phyloP scores from a whole-genome alignment of 371 early-diverging fungal genomes.

The Sporodiniella umbellata region DNA sequence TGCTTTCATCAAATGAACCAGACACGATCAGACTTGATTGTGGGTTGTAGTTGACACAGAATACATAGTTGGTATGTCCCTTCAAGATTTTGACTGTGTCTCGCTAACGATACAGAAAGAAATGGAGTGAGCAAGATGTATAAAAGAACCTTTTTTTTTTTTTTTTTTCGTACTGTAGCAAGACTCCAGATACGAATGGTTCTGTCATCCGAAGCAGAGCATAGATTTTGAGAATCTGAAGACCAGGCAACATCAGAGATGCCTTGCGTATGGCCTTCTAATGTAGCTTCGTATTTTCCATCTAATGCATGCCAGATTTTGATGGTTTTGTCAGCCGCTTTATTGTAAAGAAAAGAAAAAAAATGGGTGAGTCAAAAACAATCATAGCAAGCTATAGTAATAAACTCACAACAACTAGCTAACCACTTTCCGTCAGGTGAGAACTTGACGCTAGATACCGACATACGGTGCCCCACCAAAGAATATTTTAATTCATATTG shows the following conservation, averaged over 20 bases:
- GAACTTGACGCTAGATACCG: constrained; percentile 94
- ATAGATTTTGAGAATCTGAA: constrained; percentile 81
- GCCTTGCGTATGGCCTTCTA: constrained; percentile 91
- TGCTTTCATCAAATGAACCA: constrained; percentile 97
- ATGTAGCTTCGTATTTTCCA: constrained; percentile 81
- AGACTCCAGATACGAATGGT: constrained; percentile 91
- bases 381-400: background rate
- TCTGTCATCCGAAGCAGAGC: constrained; percentile 94
- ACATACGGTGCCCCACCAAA: constrained; percentile 92
- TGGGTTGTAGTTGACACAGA: constrained; percentile 96
- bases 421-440: constrained; percentile 97
- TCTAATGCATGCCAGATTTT: constrained; percentile 90
- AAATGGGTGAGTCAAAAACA: background rate
- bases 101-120: constrained; percentile 38
- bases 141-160: background rate
- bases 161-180: constrained; percentile 51
- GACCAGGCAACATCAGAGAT: constrained; percentile 98
- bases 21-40: constrained; percentile 92
- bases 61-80: constrained; percentile 95
- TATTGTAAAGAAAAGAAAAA: background rate
- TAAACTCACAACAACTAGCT: constrained; percentile 80
- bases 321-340: constrained; percentile 88
- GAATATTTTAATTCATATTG: constrained; percentile 88
- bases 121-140: background rate
- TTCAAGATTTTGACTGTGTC: constrained; percentile 75